Percentiles rank a stretch among this genome's conserved stretches.
These are phyloP conservation scores for Paramecium primaurelia DNA, from an alignment of 73 alveolate species.

Conservation along the genomic window DNA sequence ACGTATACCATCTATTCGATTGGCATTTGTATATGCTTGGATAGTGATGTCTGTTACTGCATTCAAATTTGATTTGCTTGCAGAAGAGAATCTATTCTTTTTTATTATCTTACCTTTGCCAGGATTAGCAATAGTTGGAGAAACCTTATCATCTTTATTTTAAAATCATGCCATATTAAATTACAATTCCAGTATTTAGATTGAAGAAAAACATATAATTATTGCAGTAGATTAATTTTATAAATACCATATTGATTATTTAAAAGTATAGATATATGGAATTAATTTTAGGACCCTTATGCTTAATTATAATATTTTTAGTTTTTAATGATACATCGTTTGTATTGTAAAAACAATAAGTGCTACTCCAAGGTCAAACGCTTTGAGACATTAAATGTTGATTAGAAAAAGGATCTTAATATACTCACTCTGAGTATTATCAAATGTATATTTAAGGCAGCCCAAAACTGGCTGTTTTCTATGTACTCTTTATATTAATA, in stretches of 20 bases:
- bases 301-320: neutral
- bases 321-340: constrained; percentile 20
- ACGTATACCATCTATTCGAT: constrained; percentile 12
- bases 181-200: neutral
- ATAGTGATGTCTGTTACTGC: neutral
- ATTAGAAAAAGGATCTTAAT: constrained; percentile 4
- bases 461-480: constrained; percentile 34
- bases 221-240: constrained; percentile 38
- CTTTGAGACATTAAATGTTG: neutral
- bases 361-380: constrained; percentile 12
- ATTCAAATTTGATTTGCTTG: neutral
- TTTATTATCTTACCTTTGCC: neutral
- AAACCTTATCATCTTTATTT: neutral
- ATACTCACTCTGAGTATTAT: neutral
- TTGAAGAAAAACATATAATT: constrained; percentile 28
- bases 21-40: constrained; percentile 32
- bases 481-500: constrained; percentile 7
- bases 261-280: neutral
- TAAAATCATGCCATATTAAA: neutral
- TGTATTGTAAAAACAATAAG: neutral
- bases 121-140: neutral
- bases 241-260: neutral
- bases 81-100: neutral
- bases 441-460: constrained; percentile 44
- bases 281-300: neutral